Percentiles rank a stretch among this genome's conserved stretches.
Evolutionary conservation across 768 basidiomycete species (phyloP).

Genomic region (Boletus sp.): DNA sequence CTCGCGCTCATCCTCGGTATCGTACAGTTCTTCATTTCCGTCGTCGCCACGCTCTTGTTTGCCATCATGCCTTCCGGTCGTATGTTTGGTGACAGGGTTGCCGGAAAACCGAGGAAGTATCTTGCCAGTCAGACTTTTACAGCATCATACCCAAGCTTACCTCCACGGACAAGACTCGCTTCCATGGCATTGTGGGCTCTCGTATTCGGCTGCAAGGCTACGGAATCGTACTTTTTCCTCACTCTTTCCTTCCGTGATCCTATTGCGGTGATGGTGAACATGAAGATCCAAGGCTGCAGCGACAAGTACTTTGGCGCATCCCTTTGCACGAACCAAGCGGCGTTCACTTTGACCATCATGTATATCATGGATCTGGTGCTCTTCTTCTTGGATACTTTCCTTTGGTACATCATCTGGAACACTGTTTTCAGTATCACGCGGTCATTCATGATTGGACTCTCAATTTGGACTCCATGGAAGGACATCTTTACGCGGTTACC

Average conservation of each 20-base stretch:
- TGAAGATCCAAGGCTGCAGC: slow-evolving; percentile 89
- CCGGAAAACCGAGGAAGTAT: slow-evolving; percentile 93
- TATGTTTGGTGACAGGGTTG: slow-evolving; percentile 98
- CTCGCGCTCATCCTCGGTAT: slow-evolving; percentile 91
- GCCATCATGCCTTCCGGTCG: slow-evolving; percentile 91
- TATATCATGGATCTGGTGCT: slow-evolving; percentile 96
- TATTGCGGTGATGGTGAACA: slow-evolving; percentile 91
- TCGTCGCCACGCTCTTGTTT: slow-evolving; percentile 81
- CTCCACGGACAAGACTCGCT: slow-evolving; percentile 62
- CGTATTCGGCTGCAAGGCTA: slow-evolving; percentile 94
- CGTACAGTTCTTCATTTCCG: slow-evolving; percentile 94
- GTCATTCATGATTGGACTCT: slow-evolving; percentile 86
- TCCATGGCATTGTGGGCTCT: slow-evolving; percentile 85
- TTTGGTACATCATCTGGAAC: slow-evolving; percentile 99
- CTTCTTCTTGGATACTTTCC: slow-evolving; percentile 98
- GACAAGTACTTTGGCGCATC: slow-evolving; percentile 82
- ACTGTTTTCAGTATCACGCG: slow-evolving; percentile 87
- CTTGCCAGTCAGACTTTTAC: slow-evolving; percentile 99
- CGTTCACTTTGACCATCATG: slow-evolving; percentile 96
- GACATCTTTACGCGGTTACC: slow-evolving; percentile 95
- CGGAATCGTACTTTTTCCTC: slow-evolving; percentile 97
- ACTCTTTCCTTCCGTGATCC: slow-evolving; percentile 93
- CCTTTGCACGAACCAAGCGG: slow-evolving; percentile 90
- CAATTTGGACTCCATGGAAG: slow-evolving; percentile 99
- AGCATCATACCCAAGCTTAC: slow-evolving; percentile 82